Conservation (phyloP, 2,329 filamentous ascomycete genomes). For the Mollisia scopiformis region DNA sequence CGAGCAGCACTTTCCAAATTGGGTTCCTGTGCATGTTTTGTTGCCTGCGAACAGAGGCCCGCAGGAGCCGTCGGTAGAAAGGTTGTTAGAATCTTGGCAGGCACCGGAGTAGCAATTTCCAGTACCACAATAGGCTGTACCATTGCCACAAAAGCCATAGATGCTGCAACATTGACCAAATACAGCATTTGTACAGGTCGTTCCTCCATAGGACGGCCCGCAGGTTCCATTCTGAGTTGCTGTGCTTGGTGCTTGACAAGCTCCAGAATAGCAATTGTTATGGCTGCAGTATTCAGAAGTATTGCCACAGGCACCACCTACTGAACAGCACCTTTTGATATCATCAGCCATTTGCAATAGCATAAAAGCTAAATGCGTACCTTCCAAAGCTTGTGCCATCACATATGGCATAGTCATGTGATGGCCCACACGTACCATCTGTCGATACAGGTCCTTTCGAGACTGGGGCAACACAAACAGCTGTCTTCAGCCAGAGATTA, state of each 20-base stretch:
- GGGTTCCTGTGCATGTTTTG: slow-evolving; percentile 34
- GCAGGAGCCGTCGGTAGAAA: slow-evolving; percentile 29
- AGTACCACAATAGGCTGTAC: slow-evolving; percentile 29
- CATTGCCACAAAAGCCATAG: slow-evolving; percentile 19
- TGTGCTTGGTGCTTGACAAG: not conserved
- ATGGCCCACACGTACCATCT: slow-evolving; percentile 17
- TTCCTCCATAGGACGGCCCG: not conserved
- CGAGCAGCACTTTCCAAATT: slow-evolving; percentile 34
- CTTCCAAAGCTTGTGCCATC: too few relatives aligned
- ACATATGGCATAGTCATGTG: slow-evolving; percentile 5
- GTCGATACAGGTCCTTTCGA: slow-evolving; percentile 2
- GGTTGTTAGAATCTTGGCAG: slow-evolving; percentile 31
- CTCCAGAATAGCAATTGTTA: not conserved
- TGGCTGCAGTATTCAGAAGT: slow-evolving; percentile 25
- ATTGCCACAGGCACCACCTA: slow-evolving; percentile 10
- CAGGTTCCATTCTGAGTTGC: not conserved
- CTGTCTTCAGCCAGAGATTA: not conserved
- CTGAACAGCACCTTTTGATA: slow-evolving; percentile 16
- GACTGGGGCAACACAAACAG: not conserved
- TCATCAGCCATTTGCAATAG: too few relatives aligned
- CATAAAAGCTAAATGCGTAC: too few relatives aligned
- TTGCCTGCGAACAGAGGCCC: slow-evolving; percentile 33
- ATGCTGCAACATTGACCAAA: slow-evolving; percentile 6
- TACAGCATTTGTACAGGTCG: not conserved
- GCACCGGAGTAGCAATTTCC: slow-evolving; percentile 31